Base-by-base conservation (phyloP, 2,329 filamentous ascomycete species). In the Uncinocarpus reesii region DNA sequence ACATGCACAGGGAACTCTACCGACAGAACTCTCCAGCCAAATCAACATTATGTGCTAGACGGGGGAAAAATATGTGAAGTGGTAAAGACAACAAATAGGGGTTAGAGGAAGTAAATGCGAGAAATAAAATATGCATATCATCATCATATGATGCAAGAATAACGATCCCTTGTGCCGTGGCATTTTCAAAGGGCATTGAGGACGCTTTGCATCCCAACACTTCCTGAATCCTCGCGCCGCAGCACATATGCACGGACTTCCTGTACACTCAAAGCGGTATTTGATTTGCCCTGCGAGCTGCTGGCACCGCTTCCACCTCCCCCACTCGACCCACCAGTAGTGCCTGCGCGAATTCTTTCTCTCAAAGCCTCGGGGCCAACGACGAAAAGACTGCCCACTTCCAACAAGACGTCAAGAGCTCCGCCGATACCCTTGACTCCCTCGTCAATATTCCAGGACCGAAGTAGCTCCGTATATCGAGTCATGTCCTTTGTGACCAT, bases 401-500 rank as follows among this genome's bases (percentile, higher is more conserved):
- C 92, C 21, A 87, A 83, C 52, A 98, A 69, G 38, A 95, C 78
- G 69, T 98, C 90, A 55, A 95, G 78, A 47, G 79, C 78, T 20
- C 75, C 75, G 59, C 61, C 61, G 2, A 64, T 60, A 5, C 61
- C 62, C 47, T 68, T 67, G 42, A 65, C 58, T n/a, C 84, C 79
- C 57, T 81, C 81, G 46, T 77, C 75, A 34, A 89, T 72, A 23
- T 84, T 78, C 87, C 88, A 96, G 28, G 81, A 81, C 53, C 86
- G 81, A 55, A 98, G 75, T 8, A 94, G 79, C 52, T 89, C 83
- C 7, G 86, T 84, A 65, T 98, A 98, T 62, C 87, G 88, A 29
- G 87, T 86, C 64, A 96, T 89, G 63, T 98, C 92, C 69, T 96
- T 94, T 29, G 84, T 90, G 21, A 96, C 86, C 78, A 95, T 92